Evolutionary conservation across 164 flowering plant genomes (phyloP).

Genomic region (Vitis cinerea): DNA sequence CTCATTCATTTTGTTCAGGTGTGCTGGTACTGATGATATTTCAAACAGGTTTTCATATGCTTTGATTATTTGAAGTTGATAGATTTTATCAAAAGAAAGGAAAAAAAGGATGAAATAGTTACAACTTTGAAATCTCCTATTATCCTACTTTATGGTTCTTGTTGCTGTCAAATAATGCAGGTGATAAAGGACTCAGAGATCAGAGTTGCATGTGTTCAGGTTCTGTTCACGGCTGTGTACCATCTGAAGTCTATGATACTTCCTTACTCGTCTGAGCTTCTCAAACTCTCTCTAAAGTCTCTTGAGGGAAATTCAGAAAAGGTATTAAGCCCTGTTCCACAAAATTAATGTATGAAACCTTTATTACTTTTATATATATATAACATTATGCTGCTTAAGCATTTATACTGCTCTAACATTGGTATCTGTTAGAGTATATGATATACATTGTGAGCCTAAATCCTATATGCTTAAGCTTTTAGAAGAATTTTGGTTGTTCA

Average conservation of each 20-base stretch:
- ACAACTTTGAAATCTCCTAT: background rate
- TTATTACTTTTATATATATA: too few relatives aligned
- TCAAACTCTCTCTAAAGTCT: constrained; percentile 53
- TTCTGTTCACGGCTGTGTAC: constrained; percentile 77
- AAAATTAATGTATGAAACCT: background rate
- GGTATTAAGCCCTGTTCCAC: constrained; percentile 38
- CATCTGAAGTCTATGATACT: constrained; percentile 65
- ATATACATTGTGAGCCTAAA: too few relatives aligned
- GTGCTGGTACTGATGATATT: background rate
- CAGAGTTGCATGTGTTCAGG: constrained; percentile 79
- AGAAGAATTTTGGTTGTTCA: too few relatives aligned
- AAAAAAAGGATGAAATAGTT: too few relatives aligned
- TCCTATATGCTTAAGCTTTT: too few relatives aligned
- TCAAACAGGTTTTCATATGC: background rate
- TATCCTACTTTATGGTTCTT: constrained; percentile 3
- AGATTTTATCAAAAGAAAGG: too few relatives aligned
- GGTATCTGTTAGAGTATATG: too few relatives aligned
- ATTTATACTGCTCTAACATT: too few relatives aligned
- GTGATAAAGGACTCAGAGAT: constrained; percentile 39
- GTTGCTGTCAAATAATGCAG: constrained; percentile 30
- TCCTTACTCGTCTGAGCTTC: constrained; percentile 60
- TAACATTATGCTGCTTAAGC: too few relatives aligned
- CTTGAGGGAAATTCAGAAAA: constrained; percentile 55
- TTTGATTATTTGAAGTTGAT: background rate
- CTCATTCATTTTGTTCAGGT: constrained; percentile 58